Evolutionary conservation across 73 alveolate species (phyloP), one percentile per base, ranked within the genome.

Genomic region (Tetrahymena borealis): DNA sequence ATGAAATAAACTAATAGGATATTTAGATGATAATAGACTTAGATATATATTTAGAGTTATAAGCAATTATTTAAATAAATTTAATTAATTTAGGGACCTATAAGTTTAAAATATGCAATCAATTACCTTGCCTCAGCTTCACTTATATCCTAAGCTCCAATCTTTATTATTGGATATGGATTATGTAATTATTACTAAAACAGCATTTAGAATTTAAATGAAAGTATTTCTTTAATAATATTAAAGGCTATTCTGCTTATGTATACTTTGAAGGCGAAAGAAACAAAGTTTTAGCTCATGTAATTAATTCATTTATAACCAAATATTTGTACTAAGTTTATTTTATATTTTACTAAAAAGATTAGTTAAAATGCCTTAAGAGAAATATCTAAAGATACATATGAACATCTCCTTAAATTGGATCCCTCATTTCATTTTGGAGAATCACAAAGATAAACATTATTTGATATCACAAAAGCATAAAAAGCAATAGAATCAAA

Each of bases 191-290:
- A 60, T 20, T 24, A 60, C n/a, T 60, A 60, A 6, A 24, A 15
- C 1, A 11, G 36, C 6, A 11, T 24, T 0, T 9, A 60, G 85
- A 18, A n/a, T 20, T 13, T 60, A 15, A 24, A 60, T 24, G 28
- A 60, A 60, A 24, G 35, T 3, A 0, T 60, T 24, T 15, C 7
- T 60, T 13, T 3, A 60, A 60, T 33, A 92, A 78, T n/a, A n/a
- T n/a, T n/a, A 36, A 16, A 92, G 93, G 93, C 90, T 92, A 92
- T 41, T 92, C 93, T 78, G 95, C 95, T 35, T 92, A 92, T 78
- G 95, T 92, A 0, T 92, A 33, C 31, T 92, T 92, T 28, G 95
- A 92, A 38, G 95, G 95, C 16, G 15, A 40, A 43, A 92, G 95
- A 24, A 92, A 92, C 38, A 38, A 77, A 38, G 78, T 78, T 20